Evolutionary conservation across 306 rosid species (phyloP).

Genomic region (Aeschynomene evenia): DNA sequence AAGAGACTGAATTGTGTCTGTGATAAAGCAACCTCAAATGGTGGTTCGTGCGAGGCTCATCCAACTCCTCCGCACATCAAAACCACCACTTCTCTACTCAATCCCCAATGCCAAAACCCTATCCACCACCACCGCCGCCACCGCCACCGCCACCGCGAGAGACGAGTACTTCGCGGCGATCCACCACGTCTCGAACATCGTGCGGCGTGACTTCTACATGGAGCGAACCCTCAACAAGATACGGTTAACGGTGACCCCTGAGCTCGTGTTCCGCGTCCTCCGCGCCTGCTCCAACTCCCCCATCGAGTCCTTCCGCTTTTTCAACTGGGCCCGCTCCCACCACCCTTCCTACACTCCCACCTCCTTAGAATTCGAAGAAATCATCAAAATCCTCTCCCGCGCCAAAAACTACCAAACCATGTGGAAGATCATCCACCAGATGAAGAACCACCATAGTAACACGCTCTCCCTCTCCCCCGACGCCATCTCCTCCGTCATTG

Average conservation of each 20-base stretch:
- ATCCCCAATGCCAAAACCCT: conserved; percentile 29
- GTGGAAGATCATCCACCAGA: conserved; percentile 74
- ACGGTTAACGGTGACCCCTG: conserved; percentile 65
- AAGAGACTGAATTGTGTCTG: too few species aligned
- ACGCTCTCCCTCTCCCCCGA: conserved; percentile 58
- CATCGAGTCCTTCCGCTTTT: conserved; percentile 76
- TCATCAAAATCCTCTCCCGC: conserved; percentile 62
- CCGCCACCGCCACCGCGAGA: conserved; percentile 3
- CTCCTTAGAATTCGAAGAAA: conserved; percentile 82
- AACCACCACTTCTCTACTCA: neutral
- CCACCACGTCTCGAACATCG: conserved; percentile 83
- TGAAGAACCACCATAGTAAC: conserved; percentile 39
- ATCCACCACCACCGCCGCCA: conserved; percentile 2
- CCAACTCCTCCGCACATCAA: conserved; percentile 22
- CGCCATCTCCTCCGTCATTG: conserved; percentile 59
- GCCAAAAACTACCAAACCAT: conserved; percentile 68
- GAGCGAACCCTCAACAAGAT: conserved; percentile 96
- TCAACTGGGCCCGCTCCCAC: conserved; percentile 79
- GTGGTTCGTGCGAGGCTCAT: neutral
- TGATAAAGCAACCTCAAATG: too few species aligned
- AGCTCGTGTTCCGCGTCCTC: conserved; percentile 85
- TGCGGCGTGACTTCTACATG: conserved; percentile 85
- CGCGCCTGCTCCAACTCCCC: conserved; percentile 66
- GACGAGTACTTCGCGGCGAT: conserved; percentile 85
- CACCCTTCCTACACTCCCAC: conserved; percentile 62